Evolutionary conservation across 148 eudicot genomes (phyloP), one percentile per base, ranked within the genome.

Genomic region (Heliosperma pusillum): DNA sequence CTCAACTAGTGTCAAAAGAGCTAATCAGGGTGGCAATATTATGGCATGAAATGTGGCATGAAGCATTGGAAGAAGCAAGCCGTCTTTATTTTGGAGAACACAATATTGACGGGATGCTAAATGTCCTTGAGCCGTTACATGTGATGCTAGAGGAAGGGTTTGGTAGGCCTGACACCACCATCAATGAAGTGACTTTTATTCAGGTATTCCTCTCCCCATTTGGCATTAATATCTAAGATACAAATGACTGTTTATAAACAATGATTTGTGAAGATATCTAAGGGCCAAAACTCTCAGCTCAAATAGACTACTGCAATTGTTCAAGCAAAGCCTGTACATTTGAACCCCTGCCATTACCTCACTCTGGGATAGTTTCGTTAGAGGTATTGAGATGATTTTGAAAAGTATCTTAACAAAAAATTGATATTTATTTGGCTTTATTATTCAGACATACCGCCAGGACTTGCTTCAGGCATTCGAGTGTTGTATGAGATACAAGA

Each of bases 31-130:
- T 96, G 70, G 97, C 99, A 26, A 96, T 96, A 82, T 89, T 95
- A 74, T 95, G 97, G 99, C 97, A 88, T 87, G 99, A 96, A 83
- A 85, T 83, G 96, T 95, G 99, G 97, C 99, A 92, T 82, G 99
- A 96, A 76, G 97, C 87, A 67, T 75, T 96, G 76, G 99, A 92
- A 87, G 97, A 95, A 86, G 97, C 99, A 36, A 95, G 99, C 70
- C 99, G 99, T 80, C 86, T 92, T 50, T 95, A 83, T 84, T 95
- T 92, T 80, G 99, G 97, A 40, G 99, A 95, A 77, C 93, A 87
- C 58, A 95, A 92, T 69, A 85, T 87, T 78, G 97, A 89, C 66
- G 97, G 94, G 26, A 96, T 96, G 99, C 77, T 95, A 12, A 92
- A 92, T 82, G 94, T 88, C 71, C 91, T 96, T 73, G 99, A 96